Evolutionary conservation across 2,329 filamentous ascomycete genomes (phyloP), one percentile per base, ranked within the genome.

Genomic region (Lizonia empirigonia): DNA sequence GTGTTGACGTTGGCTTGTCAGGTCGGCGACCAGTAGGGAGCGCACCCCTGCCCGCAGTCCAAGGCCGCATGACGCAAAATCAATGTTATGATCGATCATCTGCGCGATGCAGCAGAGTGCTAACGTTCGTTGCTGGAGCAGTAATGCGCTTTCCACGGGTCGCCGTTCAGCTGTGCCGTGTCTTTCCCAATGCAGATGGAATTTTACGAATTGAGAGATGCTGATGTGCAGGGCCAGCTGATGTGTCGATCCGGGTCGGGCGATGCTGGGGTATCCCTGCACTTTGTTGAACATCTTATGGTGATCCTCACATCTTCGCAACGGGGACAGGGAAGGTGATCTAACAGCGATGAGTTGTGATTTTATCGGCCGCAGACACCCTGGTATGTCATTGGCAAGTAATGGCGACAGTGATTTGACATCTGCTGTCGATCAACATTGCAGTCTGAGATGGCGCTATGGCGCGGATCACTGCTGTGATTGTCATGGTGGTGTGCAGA

Each of bases 221-320:
- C 19, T 41, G 49, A 46, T 37, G 49, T 41, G 41, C 49, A 46
- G 36, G 49, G 49, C 49, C 49, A 51, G 26, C 33, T 36, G 49
- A 46, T 26, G 20, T 27, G 20, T 23, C 20, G 32, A 36, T 41
- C 41, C 20, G 36, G 26, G 24, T 13, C 20, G 32, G 41, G 33
- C 49, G 8, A 41, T 20, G 49, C 18, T n/a, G 37, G 49, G 49
- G n/a, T 39, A 46, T 16, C 49, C 49, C 49, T 41, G 49, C 10
- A 37, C n/a, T 5, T 24, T 10, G 2, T 7, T 27, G 32, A 22
- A 9, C 16, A 36, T 36, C 24, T 13, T 23, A 22, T 41, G 49
- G 19, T 46, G 49, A 51, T 46, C 49, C 2, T 32, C 15, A 2
- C 9, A 12, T 19, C n/a, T 15, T 26, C 24, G 42, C 32, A 51